Base-by-base conservation (phyloP, 768 basidiomycete species). In the Cubamyces lactineus region DNA sequence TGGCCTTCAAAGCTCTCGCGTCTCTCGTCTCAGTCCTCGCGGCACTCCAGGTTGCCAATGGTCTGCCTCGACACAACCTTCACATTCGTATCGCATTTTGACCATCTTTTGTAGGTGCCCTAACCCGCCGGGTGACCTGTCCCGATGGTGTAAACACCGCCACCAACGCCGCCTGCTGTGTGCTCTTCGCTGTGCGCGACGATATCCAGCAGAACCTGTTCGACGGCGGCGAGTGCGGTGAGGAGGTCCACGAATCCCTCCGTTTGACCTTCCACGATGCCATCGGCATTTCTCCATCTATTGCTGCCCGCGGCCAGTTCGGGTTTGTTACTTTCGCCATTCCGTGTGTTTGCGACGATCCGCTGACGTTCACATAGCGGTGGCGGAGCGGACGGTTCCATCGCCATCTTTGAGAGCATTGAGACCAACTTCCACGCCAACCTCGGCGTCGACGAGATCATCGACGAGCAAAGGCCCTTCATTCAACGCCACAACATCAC, bases 201-300 rank as follows among this genome's bases (percentile, higher is more conserved):
- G 68, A 71, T 47, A 64, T 76, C 17, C 74, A 75, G 64, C 39
- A 69, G 49, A 66, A 68, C 39, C 69, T 76, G 13, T 76, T 76
- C 67, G 72, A 75, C 21, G 72, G 66, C 30, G 69, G 61, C 47
- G 53, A 74, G 57, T 76, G 75, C 61, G 72, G 74, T 50, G 72
- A 75, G 57, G 67, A 72, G 57, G 72, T 71, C 1, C 71, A 72
- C 50, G 71, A 72, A 43, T 67, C 63, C 26, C 57, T 72, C 17
- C 71, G 71, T 56, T 63, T 69, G 50, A 68, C 62, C 48, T 73
- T 71, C 67, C 69, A 65, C 60, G 64, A 62, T 26, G 61, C 61
- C 40, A 68, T 68, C 47, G 67, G 59, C 43, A 55, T 66, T 56
- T 68, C 65, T 16, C 57, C 61, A 16, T 15, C 38, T 12, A 59